Percentiles rank a stretch among this genome's conserved stretches.
These are phyloP conservation scores for Carex parvula DNA, from an alignment of 176 grass and related monocot species.

Conservation along the genomic window DNA sequence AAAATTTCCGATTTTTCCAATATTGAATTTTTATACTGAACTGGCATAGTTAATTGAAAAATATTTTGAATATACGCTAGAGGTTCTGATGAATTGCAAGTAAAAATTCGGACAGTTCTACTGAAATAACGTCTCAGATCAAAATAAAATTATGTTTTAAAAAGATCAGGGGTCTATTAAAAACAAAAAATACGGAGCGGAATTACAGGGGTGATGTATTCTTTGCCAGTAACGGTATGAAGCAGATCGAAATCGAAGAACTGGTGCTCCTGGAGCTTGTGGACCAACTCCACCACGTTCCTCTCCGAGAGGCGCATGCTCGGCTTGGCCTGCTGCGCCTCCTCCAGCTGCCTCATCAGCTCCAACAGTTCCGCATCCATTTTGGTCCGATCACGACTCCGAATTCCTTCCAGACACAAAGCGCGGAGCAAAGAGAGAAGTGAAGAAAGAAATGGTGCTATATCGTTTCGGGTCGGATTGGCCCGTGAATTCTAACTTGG, in stretches of 20 bases:
- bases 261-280: conserved; percentile 68
- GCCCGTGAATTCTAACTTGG: too few relatives aligned
- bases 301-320: conserved; percentile 89
- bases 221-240: conserved; percentile 77
- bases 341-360: conserved; percentile 89
- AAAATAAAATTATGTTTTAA: neutral
- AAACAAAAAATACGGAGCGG: neutral
- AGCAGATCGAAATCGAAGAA: conserved; percentile 92
- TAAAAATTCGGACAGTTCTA: neutral
- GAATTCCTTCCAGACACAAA: too few relatives aligned
- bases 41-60: neutral
- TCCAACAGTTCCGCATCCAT: conserved; percentile 94
- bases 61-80: neutral
- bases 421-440: neutral
- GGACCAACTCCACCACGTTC: conserved; percentile 90
- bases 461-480: neutral
- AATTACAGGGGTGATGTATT: conserved; percentile 91
- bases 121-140: neutral
- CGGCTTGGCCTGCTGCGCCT: conserved; percentile 81
- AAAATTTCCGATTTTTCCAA: neutral
- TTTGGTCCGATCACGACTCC: neutral
- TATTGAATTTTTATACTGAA: neutral
- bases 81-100: neutral
- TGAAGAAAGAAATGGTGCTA: neutral
- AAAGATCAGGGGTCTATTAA: too few relatives aligned